phyloP scores from a whole-genome alignment of 2,329 filamentous ascomycete genomes.

The Blumeria hordei region DNA sequence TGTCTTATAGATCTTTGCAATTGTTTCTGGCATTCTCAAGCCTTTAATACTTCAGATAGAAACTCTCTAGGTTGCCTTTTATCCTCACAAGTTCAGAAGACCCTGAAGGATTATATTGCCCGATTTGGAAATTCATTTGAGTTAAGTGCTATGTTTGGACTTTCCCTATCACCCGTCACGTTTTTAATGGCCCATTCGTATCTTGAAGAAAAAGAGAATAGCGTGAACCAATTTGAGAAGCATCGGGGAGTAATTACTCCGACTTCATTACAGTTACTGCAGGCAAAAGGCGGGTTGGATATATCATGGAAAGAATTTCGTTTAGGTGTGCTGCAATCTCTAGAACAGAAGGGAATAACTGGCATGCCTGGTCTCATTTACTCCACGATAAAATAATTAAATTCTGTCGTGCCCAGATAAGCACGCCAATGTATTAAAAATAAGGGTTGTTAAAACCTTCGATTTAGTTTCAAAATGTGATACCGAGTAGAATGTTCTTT shows the following conservation, averaged over 20 bases:
- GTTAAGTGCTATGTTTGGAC: conserved; percentile 27
- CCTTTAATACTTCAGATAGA: conserved; percentile 39
- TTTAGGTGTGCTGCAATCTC: conserved; percentile 41
- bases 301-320: conserved; percentile 54
- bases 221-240: conserved; percentile 21
- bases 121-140: conserved; percentile 22
- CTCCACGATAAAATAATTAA: conserved; percentile 56
- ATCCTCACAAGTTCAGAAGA: conserved; percentile 20
- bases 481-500: too few relatives aligned
- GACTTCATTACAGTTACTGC: conserved; percentile 35
- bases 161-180: conserved; percentile 33
- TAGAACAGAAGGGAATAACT: conserved; percentile 36
- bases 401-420: too few relatives aligned
- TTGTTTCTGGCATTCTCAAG: conserved; percentile 52
- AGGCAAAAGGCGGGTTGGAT: conserved; percentile 36
- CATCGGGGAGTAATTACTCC: conserved; percentile 49
- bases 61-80: conserved; percentile 30
- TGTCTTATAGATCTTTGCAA: conserved; percentile 78
- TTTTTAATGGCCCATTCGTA: conserved; percentile 29
- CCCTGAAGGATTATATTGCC: conserved; percentile 24
- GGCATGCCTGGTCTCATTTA: conserved; percentile 53
- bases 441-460: too few relatives aligned
- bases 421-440: too few relatives aligned
- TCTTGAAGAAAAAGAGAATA: conserved; percentile 31
- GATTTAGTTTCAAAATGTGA: too few relatives aligned